These are phyloP conservation scores for Galium porrigens DNA, from an alignment of 305 asterid species.

Conservation along the genomic window DNA sequence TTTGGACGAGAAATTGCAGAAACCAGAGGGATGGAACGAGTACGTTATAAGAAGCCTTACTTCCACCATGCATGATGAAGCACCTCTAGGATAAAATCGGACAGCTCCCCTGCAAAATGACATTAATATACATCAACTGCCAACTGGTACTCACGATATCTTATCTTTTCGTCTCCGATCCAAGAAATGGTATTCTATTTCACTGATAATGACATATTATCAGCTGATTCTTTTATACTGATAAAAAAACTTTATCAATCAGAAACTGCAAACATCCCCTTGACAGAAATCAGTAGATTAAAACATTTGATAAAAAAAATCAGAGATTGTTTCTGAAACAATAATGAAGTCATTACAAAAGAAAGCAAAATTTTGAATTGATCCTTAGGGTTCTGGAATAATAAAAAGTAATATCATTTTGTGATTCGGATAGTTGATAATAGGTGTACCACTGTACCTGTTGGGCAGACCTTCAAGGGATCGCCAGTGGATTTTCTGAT, in stretches of 20 bases:
- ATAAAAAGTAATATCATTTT: neutral
- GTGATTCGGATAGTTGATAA: conserved; percentile 3
- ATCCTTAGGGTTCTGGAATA: neutral
- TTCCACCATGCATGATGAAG: conserved; percentile 55
- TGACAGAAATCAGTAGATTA: no score
- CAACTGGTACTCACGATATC: no score
- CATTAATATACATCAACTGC: conserved; percentile 1
- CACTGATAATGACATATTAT: neutral
- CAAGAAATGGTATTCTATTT: neutral
- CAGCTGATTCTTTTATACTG: neutral
- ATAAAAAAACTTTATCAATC: no score
- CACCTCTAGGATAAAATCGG: conserved; percentile 73
- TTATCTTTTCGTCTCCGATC: no score
- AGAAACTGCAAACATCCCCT: no score
- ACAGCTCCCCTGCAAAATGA: conserved; percentile 74
- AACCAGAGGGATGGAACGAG: conserved; percentile 9
- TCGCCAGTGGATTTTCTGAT: conserved; percentile 94
- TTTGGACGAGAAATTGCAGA: neutral
- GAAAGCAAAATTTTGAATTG: neutral
- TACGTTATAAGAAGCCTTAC: conserved; percentile 47
- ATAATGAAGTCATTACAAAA: neutral
- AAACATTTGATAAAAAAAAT: neutral
- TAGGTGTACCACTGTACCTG: conserved; percentile 27
- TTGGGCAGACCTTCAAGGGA: conserved; percentile 91
- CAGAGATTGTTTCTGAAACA: neutral